Base-by-base conservation (phyloP, 441 rosid species). In the Erodium moschatum region DNA sequence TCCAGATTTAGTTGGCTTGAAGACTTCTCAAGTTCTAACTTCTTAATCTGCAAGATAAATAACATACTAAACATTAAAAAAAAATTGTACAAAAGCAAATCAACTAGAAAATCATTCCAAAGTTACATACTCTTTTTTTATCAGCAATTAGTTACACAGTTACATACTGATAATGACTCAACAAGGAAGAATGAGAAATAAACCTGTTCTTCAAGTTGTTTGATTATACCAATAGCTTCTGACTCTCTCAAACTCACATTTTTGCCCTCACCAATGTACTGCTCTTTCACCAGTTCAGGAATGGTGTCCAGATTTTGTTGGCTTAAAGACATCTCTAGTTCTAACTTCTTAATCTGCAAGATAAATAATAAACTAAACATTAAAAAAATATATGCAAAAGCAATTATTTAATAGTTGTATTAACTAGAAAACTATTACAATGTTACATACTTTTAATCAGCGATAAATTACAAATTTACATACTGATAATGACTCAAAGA, bases 151-250 rank as follows among this genome's bases (percentile, higher is more conserved):
- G 6, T 33, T 5, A 33, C 38, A 33, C 0, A 18, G 2, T 9
- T 19, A 56, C 10, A 46, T 46, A 46, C 11, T 10, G 6, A 20
- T 61, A 21, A 61, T 10, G 21, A 42, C 50, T 16, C 15, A 50
- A 44, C 27, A 72, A 71, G 71, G 44, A 56, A 62, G 15, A 61
- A 69, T 60, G 65, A 29, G 69, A 80, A 69, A 74, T 20, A 64
- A 67, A 91, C 98, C 97, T 90, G 90, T 83, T 89, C 96, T 75
- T 90, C 88, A 63, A 93, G 97, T 80, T 86, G 91, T 80, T 86
- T 87, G 81, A 88, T 86, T 70, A 89, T 86, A 80, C 77, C 77
- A 76, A 83, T 84, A 76, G 85, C 81, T 77, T 89, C 95, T 4
- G 81, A 83, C 81, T 87, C 95, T 76, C 84, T 76, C 68, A 66